Percentiles rank a stretch among this genome's conserved stretches.
phyloP scores from a whole-genome alignment of 306 rosid genomes.

The Abrus precatorius region DNA sequence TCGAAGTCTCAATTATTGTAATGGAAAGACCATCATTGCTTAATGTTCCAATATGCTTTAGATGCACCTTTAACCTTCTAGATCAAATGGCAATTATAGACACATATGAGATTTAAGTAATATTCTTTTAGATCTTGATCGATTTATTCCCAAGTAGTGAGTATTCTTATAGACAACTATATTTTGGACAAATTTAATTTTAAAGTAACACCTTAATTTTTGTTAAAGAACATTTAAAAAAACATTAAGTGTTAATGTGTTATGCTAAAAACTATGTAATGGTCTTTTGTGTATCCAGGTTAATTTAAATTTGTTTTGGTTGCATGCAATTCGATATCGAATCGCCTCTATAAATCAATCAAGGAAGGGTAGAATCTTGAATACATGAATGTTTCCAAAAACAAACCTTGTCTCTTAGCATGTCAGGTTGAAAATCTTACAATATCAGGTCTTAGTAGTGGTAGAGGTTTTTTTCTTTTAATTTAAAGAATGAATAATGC shows the following conservation, averaged over 20 bases:
- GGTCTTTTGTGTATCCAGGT: neutral
- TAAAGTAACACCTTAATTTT: too few species aligned
- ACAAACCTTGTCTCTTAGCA: neutral
- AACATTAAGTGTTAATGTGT: too few species aligned
- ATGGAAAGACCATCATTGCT: slow-evolving; percentile 4
- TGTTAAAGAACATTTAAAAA: too few species aligned
- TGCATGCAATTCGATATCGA: neutral
- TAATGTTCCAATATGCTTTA: neutral
- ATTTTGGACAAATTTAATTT: neutral
- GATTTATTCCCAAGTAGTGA: neutral
- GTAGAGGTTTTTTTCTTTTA: neutral
- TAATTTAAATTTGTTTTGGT: neutral
- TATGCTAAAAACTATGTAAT: neutral
- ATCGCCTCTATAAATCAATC: neutral
- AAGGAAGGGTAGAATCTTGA: neutral
- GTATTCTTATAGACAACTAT: neutral
- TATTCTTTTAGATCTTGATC: neutral
- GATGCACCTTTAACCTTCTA: neutral
- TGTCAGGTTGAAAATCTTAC: neutral
- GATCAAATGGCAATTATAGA: neutral
- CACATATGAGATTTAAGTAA: neutral
- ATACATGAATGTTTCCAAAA: neutral
- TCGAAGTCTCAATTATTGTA: slow-evolving; percentile 34
- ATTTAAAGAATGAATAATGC: neutral
- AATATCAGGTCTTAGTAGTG: neutral